phyloP scores from a whole-genome alignment of 2,329 filamentous ascomycete species.

The Colletotrichum nymphaeae region DNA sequence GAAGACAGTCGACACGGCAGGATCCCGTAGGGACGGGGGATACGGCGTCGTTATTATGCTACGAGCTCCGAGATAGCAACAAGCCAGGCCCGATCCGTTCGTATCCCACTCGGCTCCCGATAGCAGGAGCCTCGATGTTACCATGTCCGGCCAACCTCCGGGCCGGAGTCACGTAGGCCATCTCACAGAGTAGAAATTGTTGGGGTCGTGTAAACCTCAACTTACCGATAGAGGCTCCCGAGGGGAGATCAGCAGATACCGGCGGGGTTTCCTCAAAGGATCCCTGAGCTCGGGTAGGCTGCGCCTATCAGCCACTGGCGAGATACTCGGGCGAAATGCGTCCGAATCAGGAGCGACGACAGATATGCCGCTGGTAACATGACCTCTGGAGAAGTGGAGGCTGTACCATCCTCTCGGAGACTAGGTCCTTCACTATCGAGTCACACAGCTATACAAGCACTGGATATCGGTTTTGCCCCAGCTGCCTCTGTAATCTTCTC shows the following conservation, averaged over 20 bases:
- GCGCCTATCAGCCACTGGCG: neutral
- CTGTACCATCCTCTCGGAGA: neutral
- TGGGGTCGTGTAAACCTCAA: neutral
- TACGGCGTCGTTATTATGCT: neutral
- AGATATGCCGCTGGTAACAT: slow-evolving; percentile 4
- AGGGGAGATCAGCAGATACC: neutral
- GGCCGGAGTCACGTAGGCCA: slow-evolving; percentile 2
- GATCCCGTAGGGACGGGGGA: neutral
- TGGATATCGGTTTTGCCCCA: neutral
- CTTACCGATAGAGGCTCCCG: neutral
- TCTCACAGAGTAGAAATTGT: neutral
- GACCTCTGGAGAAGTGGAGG: neutral
- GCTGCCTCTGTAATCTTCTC: too few species aligned
- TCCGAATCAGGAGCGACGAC: slow-evolving; percentile 18
- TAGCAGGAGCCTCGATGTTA: neutral
- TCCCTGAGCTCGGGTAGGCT: neutral
- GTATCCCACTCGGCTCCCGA: neutral
- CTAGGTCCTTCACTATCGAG: neutral
- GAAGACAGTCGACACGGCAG: neutral
- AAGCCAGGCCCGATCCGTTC: neutral
- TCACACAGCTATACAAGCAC: neutral
- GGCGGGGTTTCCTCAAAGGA: neutral
- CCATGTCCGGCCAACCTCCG: slow-evolving; percentile 21
- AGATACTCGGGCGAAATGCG: slow-evolving; percentile 5
- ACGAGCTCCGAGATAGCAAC: neutral